phyloP scores from a whole-genome alignment of 148 eudicot genomes.

The Talinum fruticosum region DNA sequence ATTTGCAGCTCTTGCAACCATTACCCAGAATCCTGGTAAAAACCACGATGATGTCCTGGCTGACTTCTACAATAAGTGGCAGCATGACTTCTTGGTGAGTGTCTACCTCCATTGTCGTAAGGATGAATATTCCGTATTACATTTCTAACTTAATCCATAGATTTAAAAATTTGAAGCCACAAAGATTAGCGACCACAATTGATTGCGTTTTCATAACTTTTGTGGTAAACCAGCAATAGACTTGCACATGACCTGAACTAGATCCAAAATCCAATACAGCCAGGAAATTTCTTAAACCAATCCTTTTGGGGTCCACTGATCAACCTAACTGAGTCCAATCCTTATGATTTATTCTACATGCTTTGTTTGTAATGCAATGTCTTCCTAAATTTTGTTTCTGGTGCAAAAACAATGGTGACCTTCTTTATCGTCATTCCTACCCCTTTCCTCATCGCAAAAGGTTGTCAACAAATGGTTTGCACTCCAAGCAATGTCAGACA shows the following conservation, averaged over 20 bases:
- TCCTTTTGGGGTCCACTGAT: no score
- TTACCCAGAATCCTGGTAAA: constrained; percentile 78
- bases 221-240: no score
- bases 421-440: background rate
- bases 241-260: no score
- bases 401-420: constrained; percentile 5
- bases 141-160: background rate
- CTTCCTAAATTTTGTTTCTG: background rate
- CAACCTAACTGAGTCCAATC: no score
- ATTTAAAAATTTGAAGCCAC: background rate
- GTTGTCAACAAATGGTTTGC: constrained; percentile 93
- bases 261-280: no score
- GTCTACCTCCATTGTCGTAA: background rate
- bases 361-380: background rate
- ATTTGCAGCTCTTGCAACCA: constrained; percentile 79
- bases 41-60: constrained; percentile 69
- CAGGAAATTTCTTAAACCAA: no score
- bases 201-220: no score
- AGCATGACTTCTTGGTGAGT: constrained; percentile 77
- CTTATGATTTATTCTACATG: background rate
- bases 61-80: constrained; percentile 91
- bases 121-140: background rate
- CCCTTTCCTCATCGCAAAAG: constrained; percentile 33
- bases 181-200: no score
- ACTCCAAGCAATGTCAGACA: constrained; percentile 85